phyloP scores from a whole-genome alignment of 2,329 filamentous ascomycete species.

The Taxawa tesnikishii region DNA sequence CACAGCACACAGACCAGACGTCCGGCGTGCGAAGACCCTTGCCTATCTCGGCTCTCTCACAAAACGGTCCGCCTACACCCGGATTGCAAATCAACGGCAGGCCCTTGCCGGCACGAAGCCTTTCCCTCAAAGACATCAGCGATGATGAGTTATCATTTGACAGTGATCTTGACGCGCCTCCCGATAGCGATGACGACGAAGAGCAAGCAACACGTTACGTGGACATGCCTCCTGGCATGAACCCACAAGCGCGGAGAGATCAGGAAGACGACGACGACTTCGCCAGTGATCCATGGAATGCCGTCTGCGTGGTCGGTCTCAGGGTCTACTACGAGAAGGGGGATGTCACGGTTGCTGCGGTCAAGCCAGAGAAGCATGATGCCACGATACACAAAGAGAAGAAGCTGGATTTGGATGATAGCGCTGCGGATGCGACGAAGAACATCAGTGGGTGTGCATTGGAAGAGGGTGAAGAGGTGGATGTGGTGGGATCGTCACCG shows the following conservation, averaged over 20 bases:
- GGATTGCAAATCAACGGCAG: background rate
- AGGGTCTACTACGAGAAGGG: slow-evolving; percentile 43
- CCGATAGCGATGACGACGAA: slow-evolving; percentile 14
- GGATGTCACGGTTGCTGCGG: slow-evolving; percentile 39
- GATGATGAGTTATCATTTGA: background rate
- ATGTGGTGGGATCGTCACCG: background rate
- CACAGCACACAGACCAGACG: no score
- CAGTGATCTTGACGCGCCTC: background rate
- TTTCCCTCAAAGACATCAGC: background rate
- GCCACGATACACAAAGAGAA: background rate
- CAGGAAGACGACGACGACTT: slow-evolving; percentile 29
- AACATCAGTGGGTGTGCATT: background rate
- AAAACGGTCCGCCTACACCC: background rate
- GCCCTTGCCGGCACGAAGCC: background rate
- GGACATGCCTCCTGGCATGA: background rate
- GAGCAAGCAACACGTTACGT: no score
- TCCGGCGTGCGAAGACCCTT: background rate
- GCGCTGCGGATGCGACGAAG: background rate
- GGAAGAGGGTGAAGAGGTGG: background rate
- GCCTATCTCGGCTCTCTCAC: background rate
- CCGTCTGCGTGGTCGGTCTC: slow-evolving; percentile 45
- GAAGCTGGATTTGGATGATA: background rate
- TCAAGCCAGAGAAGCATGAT: slow-evolving; percentile 1
- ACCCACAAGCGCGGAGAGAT: background rate
- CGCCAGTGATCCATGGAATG: slow-evolving; percentile 45